phyloP scores from a whole-genome alignment of 31 red algal genomes.

The Endocladia muricata region DNA sequence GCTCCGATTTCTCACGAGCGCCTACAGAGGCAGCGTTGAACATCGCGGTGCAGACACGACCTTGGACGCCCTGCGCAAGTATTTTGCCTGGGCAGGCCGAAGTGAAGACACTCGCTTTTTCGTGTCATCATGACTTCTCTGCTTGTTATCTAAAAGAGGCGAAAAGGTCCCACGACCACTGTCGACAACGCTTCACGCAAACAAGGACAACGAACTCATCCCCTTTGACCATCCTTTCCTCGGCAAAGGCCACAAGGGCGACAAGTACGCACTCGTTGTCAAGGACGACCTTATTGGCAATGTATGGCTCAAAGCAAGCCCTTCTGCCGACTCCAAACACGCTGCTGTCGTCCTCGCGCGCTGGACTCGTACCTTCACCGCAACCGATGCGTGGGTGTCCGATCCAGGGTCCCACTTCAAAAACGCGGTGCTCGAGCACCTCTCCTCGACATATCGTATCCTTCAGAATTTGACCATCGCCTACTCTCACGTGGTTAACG shows the following conservation, averaged over 20 bases:
- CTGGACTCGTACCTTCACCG: not conserved
- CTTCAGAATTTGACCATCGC: conserved; percentile 1
- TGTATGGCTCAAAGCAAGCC: conserved; percentile 6
- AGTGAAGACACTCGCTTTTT: conserved; percentile 4
- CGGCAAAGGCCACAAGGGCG: not conserved
- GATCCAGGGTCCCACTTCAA: conserved; percentile 20
- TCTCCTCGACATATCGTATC: not conserved
- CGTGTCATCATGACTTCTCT: conserved; percentile 6
- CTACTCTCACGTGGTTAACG: not conserved
- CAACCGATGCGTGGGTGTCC: not conserved
- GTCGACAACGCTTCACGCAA: conserved; percentile 3
- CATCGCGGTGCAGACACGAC: conserved; percentile 18
- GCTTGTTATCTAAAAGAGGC: not conserved
- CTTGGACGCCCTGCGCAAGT: not conserved
- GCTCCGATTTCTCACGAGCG: not conserved
- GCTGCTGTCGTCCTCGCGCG: not conserved
- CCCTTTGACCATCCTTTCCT: conserved; percentile 10
- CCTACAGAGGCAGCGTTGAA: not conserved
- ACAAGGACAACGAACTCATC: not conserved
- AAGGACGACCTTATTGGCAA: conserved; percentile 10
- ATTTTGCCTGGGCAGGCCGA: not conserved
- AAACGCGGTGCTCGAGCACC: not conserved
- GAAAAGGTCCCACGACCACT: conserved; percentile 11
- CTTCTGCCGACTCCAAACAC: not conserved
- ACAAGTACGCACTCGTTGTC: conserved; percentile 9